phyloP scores from a whole-genome alignment of 2,329 filamentous ascomycete genomes.

The Sporothrix brasiliensis region DNA sequence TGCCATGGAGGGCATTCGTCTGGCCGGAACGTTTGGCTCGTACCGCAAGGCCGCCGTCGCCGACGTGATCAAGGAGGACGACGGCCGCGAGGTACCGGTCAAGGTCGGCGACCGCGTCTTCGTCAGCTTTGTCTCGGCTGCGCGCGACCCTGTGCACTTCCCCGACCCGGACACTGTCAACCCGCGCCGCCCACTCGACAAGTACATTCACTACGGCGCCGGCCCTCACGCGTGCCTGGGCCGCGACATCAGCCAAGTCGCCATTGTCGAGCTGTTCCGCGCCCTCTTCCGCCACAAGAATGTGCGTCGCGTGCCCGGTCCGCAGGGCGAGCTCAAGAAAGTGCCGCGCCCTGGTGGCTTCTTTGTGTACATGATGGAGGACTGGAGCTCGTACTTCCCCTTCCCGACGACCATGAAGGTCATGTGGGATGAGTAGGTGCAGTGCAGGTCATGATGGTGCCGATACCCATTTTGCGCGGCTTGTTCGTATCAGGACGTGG shows the following conservation, averaged over 20 bases:
- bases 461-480: too few species aligned
- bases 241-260: slow-evolving; percentile 61
- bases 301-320: slow-evolving; percentile 62
- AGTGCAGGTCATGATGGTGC: neutral
- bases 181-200: slow-evolving; percentile 63
- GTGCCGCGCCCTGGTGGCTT: slow-evolving; percentile 58
- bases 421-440: slow-evolving; percentile 50
- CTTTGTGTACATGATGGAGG: slow-evolving; percentile 66
- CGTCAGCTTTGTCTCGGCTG: slow-evolving; percentile 61
- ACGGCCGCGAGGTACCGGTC: slow-evolving; percentile 55
- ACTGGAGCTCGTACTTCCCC: slow-evolving; percentile 57
- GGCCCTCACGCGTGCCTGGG: slow-evolving; percentile 67
- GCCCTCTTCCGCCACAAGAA: slow-evolving; percentile 64
- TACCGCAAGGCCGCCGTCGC: slow-evolving; percentile 58
- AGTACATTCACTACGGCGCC: slow-evolving; percentile 66
- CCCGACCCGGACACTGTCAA: slow-evolving; percentile 63
- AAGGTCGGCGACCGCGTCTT: slow-evolving; percentile 63
- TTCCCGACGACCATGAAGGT: slow-evolving; percentile 60
- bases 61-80: slow-evolving; percentile 55
- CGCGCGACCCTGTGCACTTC: slow-evolving; percentile 61
- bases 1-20: slow-evolving; percentile 70
- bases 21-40: slow-evolving; percentile 64
- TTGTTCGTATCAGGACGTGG: neutral
- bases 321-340: slow-evolving; percentile 69
- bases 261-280: slow-evolving; percentile 69